Evolutionary conservation across 768 basidiomycete species (phyloP).

Genomic region (Panus rudis): DNA sequence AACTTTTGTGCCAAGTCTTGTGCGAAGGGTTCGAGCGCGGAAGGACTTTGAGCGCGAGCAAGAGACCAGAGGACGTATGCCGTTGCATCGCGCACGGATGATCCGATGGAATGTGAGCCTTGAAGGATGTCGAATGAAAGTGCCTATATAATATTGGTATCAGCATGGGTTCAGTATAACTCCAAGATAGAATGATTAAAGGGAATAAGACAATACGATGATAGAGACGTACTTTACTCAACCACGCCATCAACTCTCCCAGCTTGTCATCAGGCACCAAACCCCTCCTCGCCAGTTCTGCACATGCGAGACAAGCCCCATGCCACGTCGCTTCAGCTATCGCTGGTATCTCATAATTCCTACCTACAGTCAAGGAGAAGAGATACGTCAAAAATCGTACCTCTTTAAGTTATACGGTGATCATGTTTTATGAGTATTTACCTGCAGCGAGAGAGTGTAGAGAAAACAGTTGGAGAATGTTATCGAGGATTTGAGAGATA

Average conservation of each 20-base stretch:
- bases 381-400: too few species aligned
- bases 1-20: constrained; percentile 60
- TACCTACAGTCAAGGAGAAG: constrained; percentile 53
- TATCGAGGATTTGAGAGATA: constrained; percentile 75
- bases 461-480: constrained; percentile 66
- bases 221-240: constrained; percentile 54
- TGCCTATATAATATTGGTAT: constrained; percentile 56
- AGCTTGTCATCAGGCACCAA: constrained; percentile 56
- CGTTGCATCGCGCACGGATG: constrained; percentile 90
- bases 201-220: not conserved
- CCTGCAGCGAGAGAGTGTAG: too few species aligned
- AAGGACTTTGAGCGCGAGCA: constrained; percentile 65
- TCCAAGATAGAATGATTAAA: too few species aligned
- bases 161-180: not conserved
- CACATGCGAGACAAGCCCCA: constrained; percentile 86
- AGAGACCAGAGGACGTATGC: constrained; percentile 94
- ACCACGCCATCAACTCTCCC: constrained; percentile 64
- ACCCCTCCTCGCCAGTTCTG: constrained; percentile 84
- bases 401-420: too few species aligned
- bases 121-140: constrained; percentile 88
- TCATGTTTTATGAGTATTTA: too few species aligned
- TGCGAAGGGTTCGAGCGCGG: constrained; percentile 55
- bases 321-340: constrained; percentile 90
- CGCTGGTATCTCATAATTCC: constrained; percentile 63
- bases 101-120: constrained; percentile 89